A percentile compares a stretch with the other conserved stretches of the same genome.
phyloP scores from a whole-genome alignment of 306 rosid species.

The Alnus glutinosa region DNA sequence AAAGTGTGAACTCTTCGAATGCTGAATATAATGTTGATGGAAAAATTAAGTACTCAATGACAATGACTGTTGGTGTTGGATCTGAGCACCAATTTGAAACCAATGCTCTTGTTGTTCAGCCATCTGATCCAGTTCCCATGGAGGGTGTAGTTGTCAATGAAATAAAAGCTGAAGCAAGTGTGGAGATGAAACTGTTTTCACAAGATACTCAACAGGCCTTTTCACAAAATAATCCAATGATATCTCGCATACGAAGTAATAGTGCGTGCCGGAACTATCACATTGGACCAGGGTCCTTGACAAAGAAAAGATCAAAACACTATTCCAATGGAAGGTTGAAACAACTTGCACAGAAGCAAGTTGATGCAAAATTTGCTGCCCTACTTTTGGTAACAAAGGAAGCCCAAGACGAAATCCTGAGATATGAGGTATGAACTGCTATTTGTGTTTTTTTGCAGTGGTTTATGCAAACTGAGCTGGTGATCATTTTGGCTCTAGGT shows the following conservation, averaged over 20 bases:
- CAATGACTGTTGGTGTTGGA: constrained; percentile 34
- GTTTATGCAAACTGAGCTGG: neutral
- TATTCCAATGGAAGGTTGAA: constrained; percentile 60
- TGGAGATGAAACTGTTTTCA: constrained; percentile 48
- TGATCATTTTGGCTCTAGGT: constrained; percentile 1
- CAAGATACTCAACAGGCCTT: constrained; percentile 50
- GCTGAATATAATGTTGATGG: constrained; percentile 41
- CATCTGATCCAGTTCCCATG: constrained; percentile 49
- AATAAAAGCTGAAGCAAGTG: constrained; percentile 49
- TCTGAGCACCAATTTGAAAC: constrained; percentile 51
- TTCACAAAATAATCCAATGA: constrained; percentile 65
- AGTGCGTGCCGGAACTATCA: constrained; percentile 65
- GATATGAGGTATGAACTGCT: constrained; percentile 57
- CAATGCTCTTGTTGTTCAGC: constrained; percentile 46
- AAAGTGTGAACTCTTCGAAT: constrained; percentile 28
- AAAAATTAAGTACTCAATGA: constrained; percentile 41
- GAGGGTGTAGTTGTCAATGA: constrained; percentile 43
- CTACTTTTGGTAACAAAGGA: constrained; percentile 60
- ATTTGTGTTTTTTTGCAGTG: constrained; percentile 3
- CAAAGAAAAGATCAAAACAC: constrained; percentile 64
- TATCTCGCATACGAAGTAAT: constrained; percentile 69
- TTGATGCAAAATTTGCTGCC: constrained; percentile 70
- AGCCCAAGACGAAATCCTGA: constrained; percentile 78
- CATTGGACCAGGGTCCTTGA: constrained; percentile 55
- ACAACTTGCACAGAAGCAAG: constrained; percentile 51